Percentiles rank a stretch among this genome's conserved stretches.
Evolutionary conservation across 2,329 filamentous ascomycete genomes (phyloP).

Genomic region (Pyricularia pennisetigena): DNA sequence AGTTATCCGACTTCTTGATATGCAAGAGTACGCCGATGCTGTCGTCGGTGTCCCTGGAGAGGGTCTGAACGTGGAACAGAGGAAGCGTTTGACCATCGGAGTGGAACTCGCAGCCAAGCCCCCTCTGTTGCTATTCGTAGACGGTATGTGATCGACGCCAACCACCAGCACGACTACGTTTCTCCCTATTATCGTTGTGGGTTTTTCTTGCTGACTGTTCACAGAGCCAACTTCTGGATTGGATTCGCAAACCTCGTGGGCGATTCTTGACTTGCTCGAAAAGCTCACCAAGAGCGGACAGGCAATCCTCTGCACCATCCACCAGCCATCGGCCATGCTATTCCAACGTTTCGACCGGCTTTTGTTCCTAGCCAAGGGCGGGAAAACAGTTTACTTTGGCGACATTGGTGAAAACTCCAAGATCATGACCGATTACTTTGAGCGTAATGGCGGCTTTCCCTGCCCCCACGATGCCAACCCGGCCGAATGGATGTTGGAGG

Average conservation of each 20-base stretch:
- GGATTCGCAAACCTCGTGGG: conserved; percentile 65
- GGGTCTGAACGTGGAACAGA: conserved; percentile 51
- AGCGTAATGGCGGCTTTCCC: conserved; percentile 45
- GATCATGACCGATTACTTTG: conserved; percentile 47
- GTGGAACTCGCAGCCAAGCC: conserved; percentile 48
- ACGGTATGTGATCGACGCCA: conserved; percentile 25
- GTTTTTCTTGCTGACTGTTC: neutral
- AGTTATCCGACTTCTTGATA: conserved; percentile 56
- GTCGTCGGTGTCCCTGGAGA: conserved; percentile 54
- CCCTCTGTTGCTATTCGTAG: conserved; percentile 52
- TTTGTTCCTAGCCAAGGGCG: conserved; percentile 20
- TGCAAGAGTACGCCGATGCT: conserved; percentile 57
- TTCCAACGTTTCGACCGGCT: conserved; percentile 46
- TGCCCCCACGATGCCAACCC: conserved; percentile 50
- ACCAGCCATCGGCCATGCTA: conserved; percentile 35
- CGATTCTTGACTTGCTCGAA: conserved; percentile 58
- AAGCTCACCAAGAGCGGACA: conserved; percentile 47
- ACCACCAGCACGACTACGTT: too few species aligned
- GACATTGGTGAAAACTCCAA: conserved; percentile 25
- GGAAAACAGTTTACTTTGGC: conserved; percentile 7
- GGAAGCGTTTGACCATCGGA: conserved; percentile 54
- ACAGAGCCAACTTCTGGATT: conserved; percentile 59
- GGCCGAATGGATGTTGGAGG: conserved; percentile 56
- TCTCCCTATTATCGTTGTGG: neutral
- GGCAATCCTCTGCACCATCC: conserved; percentile 40